Evolutionary conservation across 108 stramenopile species (phyloP).

Genomic region (Conticribra weissflogii): DNA sequence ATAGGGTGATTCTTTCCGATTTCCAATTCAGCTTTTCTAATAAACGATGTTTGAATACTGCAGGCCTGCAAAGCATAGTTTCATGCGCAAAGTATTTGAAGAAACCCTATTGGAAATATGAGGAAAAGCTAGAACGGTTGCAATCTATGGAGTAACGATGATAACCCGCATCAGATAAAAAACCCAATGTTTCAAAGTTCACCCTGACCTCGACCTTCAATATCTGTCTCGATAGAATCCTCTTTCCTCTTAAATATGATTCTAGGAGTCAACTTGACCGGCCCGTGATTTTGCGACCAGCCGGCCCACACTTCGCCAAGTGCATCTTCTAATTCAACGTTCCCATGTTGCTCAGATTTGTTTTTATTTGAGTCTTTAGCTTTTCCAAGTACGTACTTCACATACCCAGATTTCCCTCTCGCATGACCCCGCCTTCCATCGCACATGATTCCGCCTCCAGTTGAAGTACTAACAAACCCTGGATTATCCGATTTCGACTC

Average conservation of each 20-base stretch:
- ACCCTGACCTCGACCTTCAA: neutral
- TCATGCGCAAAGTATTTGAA: constrained; percentile 59
- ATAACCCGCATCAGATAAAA: neutral
- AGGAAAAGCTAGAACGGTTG: constrained; percentile 60
- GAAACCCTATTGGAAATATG: constrained; percentile 54
- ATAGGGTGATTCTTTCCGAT: neutral
- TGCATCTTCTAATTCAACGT: neutral
- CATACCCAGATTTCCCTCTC: constrained; percentile 24
- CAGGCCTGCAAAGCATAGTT: constrained; percentile 61
- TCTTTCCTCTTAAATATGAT: constrained; percentile 32
- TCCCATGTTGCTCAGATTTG: neutral
- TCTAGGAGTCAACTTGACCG: constrained; percentile 38
- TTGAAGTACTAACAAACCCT: constrained; percentile 25
- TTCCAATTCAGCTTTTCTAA: neutral
- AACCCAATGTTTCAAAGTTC: constrained; percentile 19
- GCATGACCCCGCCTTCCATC: constrained; percentile 39
- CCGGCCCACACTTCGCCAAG: constrained; percentile 31
- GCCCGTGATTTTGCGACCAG: constrained; percentile 37
- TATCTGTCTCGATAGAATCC: neutral
- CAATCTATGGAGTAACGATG: constrained; percentile 7
- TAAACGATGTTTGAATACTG: neutral
- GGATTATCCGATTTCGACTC: neutral
- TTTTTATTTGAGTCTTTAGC: neutral
- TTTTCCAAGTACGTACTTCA: constrained; percentile 24
- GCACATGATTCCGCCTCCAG: constrained; percentile 36